Conservation (phyloP, 2,329 filamentous ascomycete genomes). For the Pestalotiopsis sp. region DNA sequence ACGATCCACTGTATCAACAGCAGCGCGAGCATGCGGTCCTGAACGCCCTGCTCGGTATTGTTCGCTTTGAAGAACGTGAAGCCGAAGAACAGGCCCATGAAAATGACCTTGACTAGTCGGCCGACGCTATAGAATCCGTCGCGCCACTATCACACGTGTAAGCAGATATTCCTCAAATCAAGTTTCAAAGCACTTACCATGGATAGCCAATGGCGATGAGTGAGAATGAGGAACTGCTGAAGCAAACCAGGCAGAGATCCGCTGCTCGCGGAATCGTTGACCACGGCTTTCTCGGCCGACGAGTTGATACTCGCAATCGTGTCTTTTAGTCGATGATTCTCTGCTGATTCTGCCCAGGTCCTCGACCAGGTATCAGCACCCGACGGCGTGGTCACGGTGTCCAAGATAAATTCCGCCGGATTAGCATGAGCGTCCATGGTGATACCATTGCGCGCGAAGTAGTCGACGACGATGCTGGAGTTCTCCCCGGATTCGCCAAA, state of each 20-base stretch:
- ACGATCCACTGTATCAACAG: neutral
- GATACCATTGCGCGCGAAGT: slow-evolving; percentile 60
- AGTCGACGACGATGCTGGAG: slow-evolving; percentile 48
- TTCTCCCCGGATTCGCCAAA: slow-evolving; percentile 59
- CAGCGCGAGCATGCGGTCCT: neutral
- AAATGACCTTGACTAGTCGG: neutral
- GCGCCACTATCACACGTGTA: neutral
- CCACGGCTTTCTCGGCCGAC: neutral
- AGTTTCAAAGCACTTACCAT: neutral
- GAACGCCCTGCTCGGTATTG: neutral
- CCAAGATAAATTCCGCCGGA: slow-evolving; percentile 82
- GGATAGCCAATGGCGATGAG: neutral
- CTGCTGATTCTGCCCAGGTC: neutral
- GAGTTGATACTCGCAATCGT: neutral
- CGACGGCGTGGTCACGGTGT: slow-evolving; percentile 69
- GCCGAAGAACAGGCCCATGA: neutral
- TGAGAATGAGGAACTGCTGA: neutral
- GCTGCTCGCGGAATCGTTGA: neutral
- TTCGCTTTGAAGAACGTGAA: neutral
- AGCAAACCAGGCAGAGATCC: neutral
- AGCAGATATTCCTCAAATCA: neutral
- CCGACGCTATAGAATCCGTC: neutral
- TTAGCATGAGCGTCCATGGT: slow-evolving; percentile 57
- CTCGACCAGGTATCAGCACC: neutral
- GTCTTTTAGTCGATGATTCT: neutral